phyloP scores from a whole-genome alignment of 441 rosid species.

The Syzygium syzygioides region DNA sequence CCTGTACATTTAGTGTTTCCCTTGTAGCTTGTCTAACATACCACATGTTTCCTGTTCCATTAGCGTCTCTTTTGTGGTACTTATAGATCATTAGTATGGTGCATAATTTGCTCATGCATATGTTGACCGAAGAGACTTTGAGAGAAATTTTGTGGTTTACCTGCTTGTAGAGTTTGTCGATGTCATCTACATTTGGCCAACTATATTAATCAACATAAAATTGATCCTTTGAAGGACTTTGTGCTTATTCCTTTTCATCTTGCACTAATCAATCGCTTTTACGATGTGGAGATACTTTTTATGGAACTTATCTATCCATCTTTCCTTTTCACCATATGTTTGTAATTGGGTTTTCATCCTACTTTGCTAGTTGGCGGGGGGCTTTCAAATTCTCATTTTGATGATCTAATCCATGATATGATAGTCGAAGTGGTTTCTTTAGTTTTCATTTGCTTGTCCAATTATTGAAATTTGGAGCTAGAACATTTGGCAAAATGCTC shows the following conservation, averaged over 20 bases:
- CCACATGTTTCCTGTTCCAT: neutral
- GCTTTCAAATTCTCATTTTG: neutral
- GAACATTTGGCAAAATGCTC: neutral
- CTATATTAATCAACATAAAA: neutral
- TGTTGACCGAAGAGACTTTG: neutral
- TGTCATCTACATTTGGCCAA: neutral
- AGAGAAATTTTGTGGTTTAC: neutral
- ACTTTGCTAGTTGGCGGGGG: neutral
- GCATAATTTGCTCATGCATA: neutral
- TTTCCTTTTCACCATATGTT: neutral
- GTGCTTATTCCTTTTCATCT: neutral
- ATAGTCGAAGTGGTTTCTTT: neutral
- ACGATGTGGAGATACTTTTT: neutral
- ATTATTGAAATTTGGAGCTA: neutral
- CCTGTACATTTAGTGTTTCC: neutral
- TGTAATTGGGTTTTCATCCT: neutral
- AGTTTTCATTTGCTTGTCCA: neutral
- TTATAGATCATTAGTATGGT: neutral
- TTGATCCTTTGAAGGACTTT: neutral
- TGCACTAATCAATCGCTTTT: neutral
- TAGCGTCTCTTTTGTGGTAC: neutral
- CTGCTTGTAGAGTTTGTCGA: neutral
- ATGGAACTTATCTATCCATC: neutral
- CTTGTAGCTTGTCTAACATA: neutral
- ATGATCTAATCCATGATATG: neutral